Evolutionary conservation across 192 early-diverging fungal genomes (phyloP).

Genomic region (Dissophora ornata): DNA sequence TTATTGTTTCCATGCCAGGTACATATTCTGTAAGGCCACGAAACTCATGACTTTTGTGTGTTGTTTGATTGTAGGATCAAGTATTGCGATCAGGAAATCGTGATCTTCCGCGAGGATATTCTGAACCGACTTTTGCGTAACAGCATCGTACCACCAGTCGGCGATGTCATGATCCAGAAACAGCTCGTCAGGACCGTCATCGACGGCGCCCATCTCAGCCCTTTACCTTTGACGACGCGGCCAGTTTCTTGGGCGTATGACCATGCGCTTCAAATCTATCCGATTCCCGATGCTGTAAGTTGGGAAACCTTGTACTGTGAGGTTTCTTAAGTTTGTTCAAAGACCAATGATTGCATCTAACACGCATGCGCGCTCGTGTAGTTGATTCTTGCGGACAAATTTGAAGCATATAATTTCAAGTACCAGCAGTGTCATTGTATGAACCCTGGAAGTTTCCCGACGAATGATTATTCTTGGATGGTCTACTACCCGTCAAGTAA

Average conservation of each 20-base stretch:
- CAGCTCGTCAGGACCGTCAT: slow-evolving; percentile 85
- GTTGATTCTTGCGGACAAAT: slow-evolving; percentile 88
- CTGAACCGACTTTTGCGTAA: slow-evolving; percentile 81
- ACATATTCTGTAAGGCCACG: too few species aligned
- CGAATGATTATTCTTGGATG: slow-evolving; percentile 67
- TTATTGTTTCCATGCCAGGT: not conserved
- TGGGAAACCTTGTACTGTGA: not conserved
- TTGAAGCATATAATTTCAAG: slow-evolving; percentile 79
- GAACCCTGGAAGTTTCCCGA: slow-evolving; percentile 77
- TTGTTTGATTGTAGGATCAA: slow-evolving; percentile 69
- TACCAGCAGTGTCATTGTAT: slow-evolving; percentile 83
- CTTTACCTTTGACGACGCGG: slow-evolving; percentile 79
- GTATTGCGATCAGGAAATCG: slow-evolving; percentile 92
- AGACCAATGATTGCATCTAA: not conserved
- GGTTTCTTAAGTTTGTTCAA: not conserved
- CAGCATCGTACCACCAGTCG: slow-evolving; percentile 71
- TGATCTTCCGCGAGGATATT: slow-evolving; percentile 90
- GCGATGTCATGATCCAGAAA: slow-evolving; percentile 51
- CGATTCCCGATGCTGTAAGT: slow-evolving; percentile 84
- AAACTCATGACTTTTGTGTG: too few species aligned
- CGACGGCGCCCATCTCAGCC: slow-evolving; percentile 87
- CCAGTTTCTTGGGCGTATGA: slow-evolving; percentile 87
- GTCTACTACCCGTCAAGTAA: slow-evolving; percentile 80
- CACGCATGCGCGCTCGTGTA: slow-evolving; percentile 18
- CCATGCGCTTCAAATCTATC: slow-evolving; percentile 88